These are phyloP conservation scores for Fusarium zealandicum DNA, from an alignment of 2,329 filamentous ascomycete species.

Conservation along the genomic window DNA sequence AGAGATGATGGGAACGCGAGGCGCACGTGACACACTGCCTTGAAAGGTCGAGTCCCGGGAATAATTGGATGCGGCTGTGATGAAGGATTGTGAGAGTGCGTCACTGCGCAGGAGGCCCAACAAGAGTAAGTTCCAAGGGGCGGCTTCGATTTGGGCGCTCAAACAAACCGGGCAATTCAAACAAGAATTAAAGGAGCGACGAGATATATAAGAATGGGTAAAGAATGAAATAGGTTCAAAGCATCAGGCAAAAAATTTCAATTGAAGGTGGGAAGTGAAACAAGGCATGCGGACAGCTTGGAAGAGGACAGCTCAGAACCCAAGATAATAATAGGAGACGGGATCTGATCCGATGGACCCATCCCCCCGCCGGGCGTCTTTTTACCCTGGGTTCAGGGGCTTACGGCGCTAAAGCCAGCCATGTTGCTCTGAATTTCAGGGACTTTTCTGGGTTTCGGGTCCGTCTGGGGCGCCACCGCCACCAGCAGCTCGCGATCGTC, in stretches of 20 bases:
- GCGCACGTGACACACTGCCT: slow-evolving; percentile 11
- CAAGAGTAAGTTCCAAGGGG: slow-evolving; percentile 6
- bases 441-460: slow-evolving; percentile 1
- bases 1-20: neutral
- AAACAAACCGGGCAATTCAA: neutral
- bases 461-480: neutral
- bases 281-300: slow-evolving; percentile 15
- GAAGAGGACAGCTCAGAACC: slow-evolving; percentile 39
- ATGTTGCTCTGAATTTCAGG: slow-evolving; percentile 10
- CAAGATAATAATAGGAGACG: slow-evolving; percentile 33
- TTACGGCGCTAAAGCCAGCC: slow-evolving; percentile 30
- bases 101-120: slow-evolving; percentile 27
- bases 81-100: slow-evolving; percentile 22
- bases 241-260: slow-evolving; percentile 8
- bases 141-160: neutral
- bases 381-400: slow-evolving; percentile 36
- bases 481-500: neutral
- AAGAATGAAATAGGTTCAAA: slow-evolving; percentile 1
- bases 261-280: slow-evolving; percentile 34
- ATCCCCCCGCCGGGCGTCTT: slow-evolving; percentile 34
- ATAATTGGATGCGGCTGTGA: neutral
- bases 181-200: slow-evolving; percentile 13
- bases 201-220: slow-evolving; percentile 1
- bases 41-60: slow-evolving; percentile 1
- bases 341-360: slow-evolving; percentile 1